A percentile compares a stretch with the other conserved stretches of the same genome.
Conservation (phyloP, 2,329 filamentous ascomycete genomes). For the Daldinia sp. region DNA sequence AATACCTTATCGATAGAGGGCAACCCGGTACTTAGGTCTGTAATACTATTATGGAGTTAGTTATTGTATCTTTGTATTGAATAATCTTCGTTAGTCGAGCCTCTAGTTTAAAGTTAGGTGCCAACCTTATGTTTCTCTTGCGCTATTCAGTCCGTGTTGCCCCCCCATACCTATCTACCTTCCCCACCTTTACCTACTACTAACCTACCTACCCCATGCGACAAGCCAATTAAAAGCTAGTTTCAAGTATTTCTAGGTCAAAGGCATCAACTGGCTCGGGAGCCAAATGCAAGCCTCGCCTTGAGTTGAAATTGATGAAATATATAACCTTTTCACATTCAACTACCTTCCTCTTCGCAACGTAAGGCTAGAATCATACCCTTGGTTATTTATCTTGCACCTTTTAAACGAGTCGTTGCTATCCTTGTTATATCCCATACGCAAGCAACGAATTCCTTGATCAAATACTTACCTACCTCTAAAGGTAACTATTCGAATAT, state of each 20-base stretch:
- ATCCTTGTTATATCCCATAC: conserved; percentile 5
- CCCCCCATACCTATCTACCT: conserved; percentile 3
- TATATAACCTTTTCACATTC: conserved; percentile 1
- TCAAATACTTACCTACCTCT: no score
- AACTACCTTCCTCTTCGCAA: conserved; percentile 5
- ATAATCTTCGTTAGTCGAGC: conserved; percentile 5
- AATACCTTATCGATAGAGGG: conserved; percentile 22
- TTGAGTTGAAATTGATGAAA: conserved; percentile 9
- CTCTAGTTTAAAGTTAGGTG: conserved; percentile 24
- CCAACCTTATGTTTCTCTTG: conserved; percentile 29
- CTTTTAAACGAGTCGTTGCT: background rate
- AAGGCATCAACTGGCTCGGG: conserved; percentile 9
- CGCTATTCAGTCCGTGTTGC: no score
- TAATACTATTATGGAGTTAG: no score
- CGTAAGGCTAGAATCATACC: background rate
- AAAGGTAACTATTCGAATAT: no score
- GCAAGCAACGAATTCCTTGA: background rate
- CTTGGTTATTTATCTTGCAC: conserved; percentile 1
- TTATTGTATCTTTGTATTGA: no score
- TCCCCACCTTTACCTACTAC: no score
- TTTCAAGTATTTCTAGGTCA: conserved; percentile 8
- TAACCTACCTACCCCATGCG: conserved; percentile 15
- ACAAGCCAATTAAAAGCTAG: conserved; percentile 24
- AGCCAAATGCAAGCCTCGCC: conserved; percentile 18
- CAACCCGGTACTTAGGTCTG: background rate